These are phyloP conservation scores for Lathyrus aphaca DNA, from an alignment of 306 rosid species.

Conservation along the genomic window DNA sequence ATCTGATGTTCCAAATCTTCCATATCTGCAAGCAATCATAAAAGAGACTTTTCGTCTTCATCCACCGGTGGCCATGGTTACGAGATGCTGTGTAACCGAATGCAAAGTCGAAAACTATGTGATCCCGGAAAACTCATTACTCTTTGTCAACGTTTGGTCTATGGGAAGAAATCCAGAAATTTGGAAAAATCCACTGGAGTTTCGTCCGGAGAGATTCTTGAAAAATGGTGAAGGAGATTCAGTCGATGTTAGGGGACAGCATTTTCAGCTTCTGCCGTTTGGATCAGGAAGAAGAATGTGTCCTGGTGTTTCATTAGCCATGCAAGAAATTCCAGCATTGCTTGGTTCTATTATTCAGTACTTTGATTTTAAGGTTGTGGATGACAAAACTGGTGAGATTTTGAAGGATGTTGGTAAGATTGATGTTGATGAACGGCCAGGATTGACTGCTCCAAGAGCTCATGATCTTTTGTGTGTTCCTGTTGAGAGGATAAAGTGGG, in stretches of 20 bases:
- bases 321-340: conserved; percentile 44
- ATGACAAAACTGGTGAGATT: not conserved
- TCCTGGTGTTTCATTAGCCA: conserved; percentile 48
- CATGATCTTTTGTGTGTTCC: conserved; percentile 51
- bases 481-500: not conserved
- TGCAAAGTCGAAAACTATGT: conserved; percentile 43
- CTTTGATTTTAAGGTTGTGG: conserved; percentile 48
- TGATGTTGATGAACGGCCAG: conserved; percentile 45
- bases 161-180: conserved; percentile 56
- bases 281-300: conserved; percentile 66
- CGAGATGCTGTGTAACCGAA: conserved; percentile 44
- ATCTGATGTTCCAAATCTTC: conserved; percentile 49
- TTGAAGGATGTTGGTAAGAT: conserved; percentile 4
- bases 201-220: conserved; percentile 47
- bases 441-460: conserved; percentile 50
- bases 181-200: conserved; percentile 53
- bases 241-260: conserved; percentile 45
- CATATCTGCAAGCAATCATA: conserved; percentile 54
- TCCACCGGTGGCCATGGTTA: conserved; percentile 50
- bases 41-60: conserved; percentile 58
- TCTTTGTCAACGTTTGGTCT: conserved; percentile 52
- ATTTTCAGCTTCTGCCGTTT: conserved; percentile 52
- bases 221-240: not conserved
- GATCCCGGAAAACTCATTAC: conserved; percentile 41
- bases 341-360: conserved; percentile 53